Evolutionary conservation across 1,139 yeast genomes (phyloP).

Genomic region (Sugiyamaella paludigena): DNA sequence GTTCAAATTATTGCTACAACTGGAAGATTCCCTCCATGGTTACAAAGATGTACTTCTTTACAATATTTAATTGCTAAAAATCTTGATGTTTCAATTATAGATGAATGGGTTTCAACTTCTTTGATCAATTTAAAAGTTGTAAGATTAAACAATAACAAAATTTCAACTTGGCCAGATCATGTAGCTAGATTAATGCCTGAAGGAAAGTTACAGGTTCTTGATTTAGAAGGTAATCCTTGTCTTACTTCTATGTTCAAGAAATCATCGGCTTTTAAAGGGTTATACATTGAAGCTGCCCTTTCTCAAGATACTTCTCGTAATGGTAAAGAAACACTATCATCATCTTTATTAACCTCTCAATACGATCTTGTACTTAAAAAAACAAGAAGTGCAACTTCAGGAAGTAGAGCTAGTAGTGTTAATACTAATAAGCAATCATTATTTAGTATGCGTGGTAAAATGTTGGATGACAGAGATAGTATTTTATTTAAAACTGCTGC

Average conservation of each 20-base stretch:
- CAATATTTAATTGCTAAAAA: constrained; percentile 30
- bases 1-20: constrained; percentile 25
- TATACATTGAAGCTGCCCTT: constrained; percentile 21
- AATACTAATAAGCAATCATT: constrained; percentile 2
- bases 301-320: neutral
- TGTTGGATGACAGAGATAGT: no score
- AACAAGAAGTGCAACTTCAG: constrained; percentile 2
- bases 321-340: neutral
- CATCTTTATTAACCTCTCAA: neutral
- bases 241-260: constrained; percentile 25
- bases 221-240: constrained; percentile 37
- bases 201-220: constrained; percentile 29
- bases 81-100: constrained; percentile 30
- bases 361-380: constrained; percentile 2
- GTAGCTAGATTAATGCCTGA: constrained; percentile 26
- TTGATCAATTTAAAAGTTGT: constrained; percentile 28
- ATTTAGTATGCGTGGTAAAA: no score
- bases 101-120: constrained; percentile 33
- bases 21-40: constrained; percentile 34
- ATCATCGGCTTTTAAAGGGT: constrained; percentile 21
- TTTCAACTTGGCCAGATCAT: constrained; percentile 37
- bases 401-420: constrained; percentile 2
- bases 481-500: neutral
- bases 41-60: constrained; percentile 29
- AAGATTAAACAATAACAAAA: constrained; percentile 30